Conservation (phyloP, 805 yeast genomes). For the Ogataea paraovalis region DNA sequence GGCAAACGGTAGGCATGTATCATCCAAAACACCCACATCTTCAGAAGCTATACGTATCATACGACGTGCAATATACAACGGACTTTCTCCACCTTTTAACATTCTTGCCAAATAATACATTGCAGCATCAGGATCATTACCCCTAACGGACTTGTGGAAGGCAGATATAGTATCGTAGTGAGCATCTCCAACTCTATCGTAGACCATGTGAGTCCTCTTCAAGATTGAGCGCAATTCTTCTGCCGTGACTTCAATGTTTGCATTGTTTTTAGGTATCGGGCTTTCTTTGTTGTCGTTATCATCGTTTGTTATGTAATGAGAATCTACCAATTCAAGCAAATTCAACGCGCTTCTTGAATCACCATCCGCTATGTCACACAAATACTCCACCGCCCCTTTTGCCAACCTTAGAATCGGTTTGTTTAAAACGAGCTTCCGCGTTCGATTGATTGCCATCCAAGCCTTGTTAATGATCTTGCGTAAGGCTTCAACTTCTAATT, state of each 20-base stretch:
- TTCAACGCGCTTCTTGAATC: constrained; percentile 86
- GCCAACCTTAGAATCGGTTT: constrained; percentile 49
- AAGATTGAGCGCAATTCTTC: constrained; percentile 39
- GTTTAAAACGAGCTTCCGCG: constrained; percentile 49
- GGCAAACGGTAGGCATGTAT: constrained; percentile 80
- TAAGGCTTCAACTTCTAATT: constrained; percentile 48
- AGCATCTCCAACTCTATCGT: constrained; percentile 84
- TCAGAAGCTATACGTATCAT: constrained; percentile 95
- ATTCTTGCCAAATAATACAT: constrained; percentile 81
- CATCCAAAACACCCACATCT: constrained; percentile 86
- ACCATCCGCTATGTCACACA: constrained; percentile 76
- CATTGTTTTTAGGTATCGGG: neutral
- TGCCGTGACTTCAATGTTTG: constrained; percentile 34
- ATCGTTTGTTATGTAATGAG: constrained; percentile 35
- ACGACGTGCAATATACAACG: constrained; percentile 80
- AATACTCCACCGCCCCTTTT: constrained; percentile 56
- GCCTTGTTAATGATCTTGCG: constrained; percentile 54
- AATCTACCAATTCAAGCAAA: constrained; percentile 67
- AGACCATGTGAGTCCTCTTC: constrained; percentile 53
- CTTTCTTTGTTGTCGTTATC: constrained; percentile 4
- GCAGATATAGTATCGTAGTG: constrained; percentile 97
- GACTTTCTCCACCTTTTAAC: constrained; percentile 94
- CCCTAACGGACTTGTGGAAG: constrained; percentile 88
- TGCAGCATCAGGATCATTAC: constrained; percentile 86
- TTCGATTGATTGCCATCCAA: constrained; percentile 51